Evolutionary conservation across 176 grass and related monocot genomes (phyloP), one percentile per base, ranked within the genome.

Genomic region (Bonia amplexicaulis): DNA sequence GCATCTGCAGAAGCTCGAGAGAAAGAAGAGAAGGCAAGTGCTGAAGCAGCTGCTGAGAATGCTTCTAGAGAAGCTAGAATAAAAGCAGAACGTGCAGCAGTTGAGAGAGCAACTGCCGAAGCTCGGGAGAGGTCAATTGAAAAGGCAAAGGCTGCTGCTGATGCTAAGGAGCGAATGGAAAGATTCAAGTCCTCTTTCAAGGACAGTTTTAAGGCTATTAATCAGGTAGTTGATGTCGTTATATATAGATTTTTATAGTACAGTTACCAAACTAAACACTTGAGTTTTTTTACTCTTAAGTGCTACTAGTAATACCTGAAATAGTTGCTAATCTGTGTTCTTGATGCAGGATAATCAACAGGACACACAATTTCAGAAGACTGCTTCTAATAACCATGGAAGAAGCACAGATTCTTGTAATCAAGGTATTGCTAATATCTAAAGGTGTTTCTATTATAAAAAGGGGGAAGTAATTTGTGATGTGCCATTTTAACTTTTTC

Each of bases 1-100:
- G 93, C 88, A 71, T 74, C 85, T 72, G 77, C 90, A 86, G 96
- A 94, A 71, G 79, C 87, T 29, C 74, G 55, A 25, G 93, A 86
- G 63, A 96, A 99, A 81, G 90, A 89, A 82, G 93, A 96, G 42
- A 92, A 90, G 72, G 45, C 81, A 78, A 82, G 33, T 53, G 48
- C 67, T 37, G 83, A 92, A 87, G 67, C 73, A 82, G 73, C 80
- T 27, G 49, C 66, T 22, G 91, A 96, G 64, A 92, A 93, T 86
- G 89, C 82, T 74, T 79, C 86, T 22, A 89, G 85, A 86, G 95
- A 97, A 85, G 89, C 91, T 86, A 91, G 91, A 90, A 54, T 88
- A 78, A 97, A 90, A 85, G 90, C 80, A 44, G 95, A 97, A 86
- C 92, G 95, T 80, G 92, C 90, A 84, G 95, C 95, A 76, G 95